phyloP scores from a whole-genome alignment of 495 filamentous ascomycete genomes.

The Penicillium turbatum region DNA sequence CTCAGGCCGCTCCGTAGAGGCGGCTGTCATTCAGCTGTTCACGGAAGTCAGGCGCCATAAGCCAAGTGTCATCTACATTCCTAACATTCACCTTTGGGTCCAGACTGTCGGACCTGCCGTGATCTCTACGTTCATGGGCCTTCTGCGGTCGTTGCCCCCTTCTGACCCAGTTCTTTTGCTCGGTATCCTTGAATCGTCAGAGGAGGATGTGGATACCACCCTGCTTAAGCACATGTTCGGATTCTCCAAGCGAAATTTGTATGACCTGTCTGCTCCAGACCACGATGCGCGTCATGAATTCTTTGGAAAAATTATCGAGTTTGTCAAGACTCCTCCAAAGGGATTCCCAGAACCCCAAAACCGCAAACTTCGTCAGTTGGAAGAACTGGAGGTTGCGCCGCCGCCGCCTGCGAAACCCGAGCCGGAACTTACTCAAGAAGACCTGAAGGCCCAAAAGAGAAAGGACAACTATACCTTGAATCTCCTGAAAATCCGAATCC shows the following conservation, averaged over 20 bases:
- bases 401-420: conserved; percentile 60
- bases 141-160: conserved; percentile 73
- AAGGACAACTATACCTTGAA: conserved; percentile 77
- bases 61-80: conserved; percentile 93
- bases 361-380: conserved; percentile 79
- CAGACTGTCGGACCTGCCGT: conserved; percentile 59
- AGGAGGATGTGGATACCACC: conserved; percentile 50
- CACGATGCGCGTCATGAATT: conserved; percentile 66
- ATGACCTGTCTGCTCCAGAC: conserved; percentile 59
- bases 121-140: conserved; percentile 71
- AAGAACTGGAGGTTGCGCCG: conserved; percentile 68
- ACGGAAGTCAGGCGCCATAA: conserved; percentile 89
- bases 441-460: conserved; percentile 74
- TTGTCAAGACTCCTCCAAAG: conserved; percentile 68
- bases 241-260: conserved; percentile 73
- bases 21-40: conserved; percentile 84
- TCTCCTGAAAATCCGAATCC: conserved; percentile 76
- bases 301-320: conserved; percentile 66
- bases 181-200: conserved; percentile 66
- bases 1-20: conserved; percentile 70
- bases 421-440: conserved; percentile 59
- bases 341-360: conserved; percentile 84
- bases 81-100: conserved; percentile 84
- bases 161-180: conserved; percentile 86
- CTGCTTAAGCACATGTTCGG: conserved; percentile 78